Conservation (phyloP, 2,329 filamentous ascomycete species). For the Gaeumannomyces sp. region DNA sequence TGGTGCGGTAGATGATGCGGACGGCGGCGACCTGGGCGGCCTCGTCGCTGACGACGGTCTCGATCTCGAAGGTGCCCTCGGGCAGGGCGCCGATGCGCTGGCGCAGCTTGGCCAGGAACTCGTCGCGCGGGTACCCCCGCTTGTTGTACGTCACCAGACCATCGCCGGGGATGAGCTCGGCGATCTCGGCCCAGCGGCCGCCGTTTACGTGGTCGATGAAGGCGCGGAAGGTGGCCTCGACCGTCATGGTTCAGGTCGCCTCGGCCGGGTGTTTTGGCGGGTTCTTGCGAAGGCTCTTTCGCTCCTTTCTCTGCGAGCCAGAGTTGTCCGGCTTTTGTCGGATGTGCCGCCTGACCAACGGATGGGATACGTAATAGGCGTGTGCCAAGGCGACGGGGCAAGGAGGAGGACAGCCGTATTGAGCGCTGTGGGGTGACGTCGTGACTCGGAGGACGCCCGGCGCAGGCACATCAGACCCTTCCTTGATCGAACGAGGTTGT, state of each 20-base stretch:
- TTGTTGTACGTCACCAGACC: slow-evolving; percentile 8
- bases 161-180: neutral
- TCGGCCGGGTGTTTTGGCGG: too few relatives aligned
- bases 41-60: slow-evolving; percentile 7
- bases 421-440: neutral
- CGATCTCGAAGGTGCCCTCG: slow-evolving; percentile 7
- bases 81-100: slow-evolving; percentile 5
- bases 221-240: slow-evolving; percentile 5
- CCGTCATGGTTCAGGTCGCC: neutral
- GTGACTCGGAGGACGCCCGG: neutral
- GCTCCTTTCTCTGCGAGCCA: neutral
- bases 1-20: slow-evolving; percentile 7
- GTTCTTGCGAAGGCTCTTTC: neutral
- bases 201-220: slow-evolving; percentile 9
- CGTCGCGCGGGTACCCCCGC: neutral
- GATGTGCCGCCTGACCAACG: too few relatives aligned
- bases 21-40: slow-evolving; percentile 3
- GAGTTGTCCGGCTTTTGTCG: too few relatives aligned
- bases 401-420: too few relatives aligned
- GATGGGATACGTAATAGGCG: too few relatives aligned
- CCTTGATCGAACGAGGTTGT: neutral
- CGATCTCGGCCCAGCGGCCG: slow-evolving; percentile 6
- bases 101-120: slow-evolving; percentile 7
- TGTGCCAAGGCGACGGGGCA: too few relatives aligned
- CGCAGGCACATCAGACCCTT: neutral